These are phyloP conservation scores for Cordyceps tenuipes DNA, from an alignment of 2,329 filamentous ascomycete genomes.

Conservation along the genomic window DNA sequence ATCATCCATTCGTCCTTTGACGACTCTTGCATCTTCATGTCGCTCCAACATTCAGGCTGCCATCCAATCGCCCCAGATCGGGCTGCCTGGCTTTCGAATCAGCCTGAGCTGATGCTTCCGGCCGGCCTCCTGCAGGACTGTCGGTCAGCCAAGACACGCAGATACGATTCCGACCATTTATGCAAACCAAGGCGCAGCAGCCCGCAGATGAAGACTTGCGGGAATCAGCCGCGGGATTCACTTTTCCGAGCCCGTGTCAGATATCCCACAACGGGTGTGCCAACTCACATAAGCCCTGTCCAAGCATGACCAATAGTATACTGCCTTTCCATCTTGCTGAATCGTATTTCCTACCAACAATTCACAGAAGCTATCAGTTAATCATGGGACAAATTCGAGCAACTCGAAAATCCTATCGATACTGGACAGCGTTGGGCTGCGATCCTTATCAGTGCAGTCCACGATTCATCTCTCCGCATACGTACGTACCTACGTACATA, in stretches of 20 bases:
- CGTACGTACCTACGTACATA: too few relatives aligned
- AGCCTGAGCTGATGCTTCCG: neutral
- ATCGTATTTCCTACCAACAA: too few relatives aligned
- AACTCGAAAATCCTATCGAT: too few relatives aligned
- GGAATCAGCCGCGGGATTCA: neutral
- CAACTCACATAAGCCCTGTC: neutral
- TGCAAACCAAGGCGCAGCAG: neutral
- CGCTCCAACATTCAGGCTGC: too few relatives aligned
- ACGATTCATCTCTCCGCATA: too few relatives aligned
- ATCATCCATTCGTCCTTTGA: constrained; percentile 4
- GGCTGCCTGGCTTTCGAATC: too few relatives aligned
- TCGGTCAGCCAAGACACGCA: neutral
- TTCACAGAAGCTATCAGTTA: too few relatives aligned
- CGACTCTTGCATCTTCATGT: neutral
- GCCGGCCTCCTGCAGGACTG: neutral
- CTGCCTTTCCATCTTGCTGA: too few relatives aligned
- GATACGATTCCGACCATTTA: neutral
- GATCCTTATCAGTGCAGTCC: too few relatives aligned
- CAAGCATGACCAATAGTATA: neutral
- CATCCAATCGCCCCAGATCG: too few relatives aligned
- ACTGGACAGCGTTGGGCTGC: too few relatives aligned
- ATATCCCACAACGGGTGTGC: neutral
- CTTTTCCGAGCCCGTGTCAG: neutral
- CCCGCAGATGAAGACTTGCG: neutral
- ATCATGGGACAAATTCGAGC: too few relatives aligned